Percentiles rank a stretch among this genome's conserved stretches.
These are phyloP conservation scores for Punctularia strigosozonata DNA, from an alignment of 768 basidiomycete species.

Conservation along the genomic window DNA sequence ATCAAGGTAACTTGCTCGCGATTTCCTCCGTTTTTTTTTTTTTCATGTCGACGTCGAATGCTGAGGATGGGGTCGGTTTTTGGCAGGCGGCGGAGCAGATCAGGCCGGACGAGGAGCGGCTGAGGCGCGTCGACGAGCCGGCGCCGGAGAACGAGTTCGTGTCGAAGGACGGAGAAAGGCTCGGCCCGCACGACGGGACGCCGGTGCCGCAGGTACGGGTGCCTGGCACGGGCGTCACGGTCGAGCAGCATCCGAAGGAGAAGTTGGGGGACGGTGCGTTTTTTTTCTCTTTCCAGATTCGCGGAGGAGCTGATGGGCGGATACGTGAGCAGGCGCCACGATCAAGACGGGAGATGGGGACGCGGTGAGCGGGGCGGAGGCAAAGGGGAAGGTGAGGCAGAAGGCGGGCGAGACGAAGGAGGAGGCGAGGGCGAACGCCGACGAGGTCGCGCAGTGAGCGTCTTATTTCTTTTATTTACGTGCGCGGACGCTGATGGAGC, in stretches of 20 bases:
- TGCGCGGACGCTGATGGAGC: no score
- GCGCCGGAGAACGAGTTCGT: conserved; percentile 61
- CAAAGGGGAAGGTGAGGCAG: background rate
- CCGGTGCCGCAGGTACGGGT: conserved; percentile 37
- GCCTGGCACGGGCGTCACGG: conserved; percentile 30
- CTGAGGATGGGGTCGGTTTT: no score
- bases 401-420: conserved; percentile 15
- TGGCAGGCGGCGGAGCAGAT: conserved; percentile 54
- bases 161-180: conserved; percentile 27
- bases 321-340: conserved; percentile 5
- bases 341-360: background rate
- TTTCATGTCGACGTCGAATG: no score
- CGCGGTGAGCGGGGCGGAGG: no score
- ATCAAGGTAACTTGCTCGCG: no score
- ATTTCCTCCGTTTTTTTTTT: no score
- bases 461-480: no score
- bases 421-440: no score
- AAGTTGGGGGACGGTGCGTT: conserved; percentile 18
- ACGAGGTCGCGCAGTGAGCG: no score
- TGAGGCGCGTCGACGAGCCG: conserved; percentile 54
- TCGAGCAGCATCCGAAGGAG: conserved; percentile 41
- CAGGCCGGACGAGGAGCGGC: conserved; percentile 50
- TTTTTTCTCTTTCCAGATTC: no score
- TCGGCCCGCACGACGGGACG: conserved; percentile 31
- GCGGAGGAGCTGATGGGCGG: no score